Evolutionary conservation across 805 yeast genomes (phyloP).

Genomic region (Yamadazyma olivae): DNA sequence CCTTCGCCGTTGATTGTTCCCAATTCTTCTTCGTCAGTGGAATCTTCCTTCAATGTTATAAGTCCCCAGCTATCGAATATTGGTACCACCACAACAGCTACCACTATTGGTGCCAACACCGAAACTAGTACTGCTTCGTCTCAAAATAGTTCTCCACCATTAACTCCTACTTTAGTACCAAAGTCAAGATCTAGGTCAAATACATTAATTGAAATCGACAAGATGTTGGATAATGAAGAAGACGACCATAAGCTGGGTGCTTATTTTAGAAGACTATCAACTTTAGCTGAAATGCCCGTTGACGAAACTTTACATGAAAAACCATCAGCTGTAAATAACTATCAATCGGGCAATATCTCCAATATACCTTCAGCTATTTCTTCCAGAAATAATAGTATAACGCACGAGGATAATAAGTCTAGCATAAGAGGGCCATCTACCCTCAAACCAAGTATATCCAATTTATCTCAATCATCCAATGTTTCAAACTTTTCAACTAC

Average conservation of each 20-base stretch:
- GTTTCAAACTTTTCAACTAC: conserved; percentile 2
- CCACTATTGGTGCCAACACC: conserved; percentile 2
- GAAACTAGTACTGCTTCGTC: neutral
- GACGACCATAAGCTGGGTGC: conserved; percentile 55
- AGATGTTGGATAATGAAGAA: conserved; percentile 34
- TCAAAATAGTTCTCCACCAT: conserved; percentile 1
- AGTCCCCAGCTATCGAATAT: conserved; percentile 12
- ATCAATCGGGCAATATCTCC: neutral
- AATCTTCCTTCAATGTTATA: conserved; percentile 13
- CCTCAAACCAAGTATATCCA: conserved; percentile 5
- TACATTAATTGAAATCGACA: conserved; percentile 33
- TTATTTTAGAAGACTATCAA: conserved; percentile 62
- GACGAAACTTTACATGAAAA: conserved; percentile 14
- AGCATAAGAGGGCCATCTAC: conserved; percentile 2
- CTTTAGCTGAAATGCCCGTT: conserved; percentile 51
- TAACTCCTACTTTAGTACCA: conserved; percentile 6
- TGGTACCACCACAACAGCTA: conserved; percentile 15
- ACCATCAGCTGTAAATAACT: neutral
- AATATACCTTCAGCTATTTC: conserved; percentile 7
- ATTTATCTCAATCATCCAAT: neutral
- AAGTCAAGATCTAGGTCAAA: conserved; percentile 31
- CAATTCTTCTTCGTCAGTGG: conserved; percentile 15
- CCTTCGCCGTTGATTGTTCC: conserved; percentile 14
- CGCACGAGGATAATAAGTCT: neutral
- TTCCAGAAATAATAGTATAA: conserved; percentile 12